phyloP scores from a whole-genome alignment of 208 protist species.

The Blastocrithidia nonstop region DNA sequence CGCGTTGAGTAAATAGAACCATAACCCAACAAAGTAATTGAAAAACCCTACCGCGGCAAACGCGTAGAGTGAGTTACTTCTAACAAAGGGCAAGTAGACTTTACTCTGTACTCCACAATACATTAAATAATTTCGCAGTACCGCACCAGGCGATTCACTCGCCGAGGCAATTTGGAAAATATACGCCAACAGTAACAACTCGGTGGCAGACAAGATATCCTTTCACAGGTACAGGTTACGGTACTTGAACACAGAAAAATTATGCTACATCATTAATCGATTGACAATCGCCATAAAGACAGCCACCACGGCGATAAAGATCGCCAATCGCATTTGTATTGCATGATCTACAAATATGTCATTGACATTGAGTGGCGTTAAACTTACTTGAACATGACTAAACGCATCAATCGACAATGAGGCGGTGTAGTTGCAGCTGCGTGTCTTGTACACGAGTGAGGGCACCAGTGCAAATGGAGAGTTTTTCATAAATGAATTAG shows the following conservation, averaged over 20 bases:
- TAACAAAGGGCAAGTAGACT: conserved; percentile 38
- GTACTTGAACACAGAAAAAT: conserved; percentile 40
- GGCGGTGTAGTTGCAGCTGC: conserved; percentile 22
- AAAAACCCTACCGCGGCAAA: conserved; percentile 34
- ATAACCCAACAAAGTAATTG: conserved; percentile 20
- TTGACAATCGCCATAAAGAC: conserved; percentile 37
- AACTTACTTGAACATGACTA: conserved; percentile 15
- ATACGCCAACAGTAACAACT: conserved; percentile 40
- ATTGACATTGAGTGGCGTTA: conserved; percentile 17
- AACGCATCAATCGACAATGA: conserved; percentile 42
- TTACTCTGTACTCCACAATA: conserved; percentile 19
- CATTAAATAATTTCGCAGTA: conserved; percentile 39
- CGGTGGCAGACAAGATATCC: conserved; percentile 45
- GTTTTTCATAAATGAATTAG: conserved; percentile 16
- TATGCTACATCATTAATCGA: conserved; percentile 26
- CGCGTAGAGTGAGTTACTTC: conserved; percentile 23
- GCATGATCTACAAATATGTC: conserved; percentile 62
- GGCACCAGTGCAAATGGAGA: conserved; percentile 20
- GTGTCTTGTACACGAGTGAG: conserved; percentile 24
- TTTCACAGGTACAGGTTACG: conserved; percentile 65
- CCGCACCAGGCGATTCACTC: conserved; percentile 9
- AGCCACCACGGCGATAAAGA: conserved; percentile 31
- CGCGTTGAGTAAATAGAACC: conserved; percentile 52
- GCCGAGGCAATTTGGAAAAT: conserved; percentile 23
- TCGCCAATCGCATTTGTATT: conserved; percentile 38